Conservation (phyloP, 306 rosid genomes). For the Vigna reflexopilosa region DNA sequence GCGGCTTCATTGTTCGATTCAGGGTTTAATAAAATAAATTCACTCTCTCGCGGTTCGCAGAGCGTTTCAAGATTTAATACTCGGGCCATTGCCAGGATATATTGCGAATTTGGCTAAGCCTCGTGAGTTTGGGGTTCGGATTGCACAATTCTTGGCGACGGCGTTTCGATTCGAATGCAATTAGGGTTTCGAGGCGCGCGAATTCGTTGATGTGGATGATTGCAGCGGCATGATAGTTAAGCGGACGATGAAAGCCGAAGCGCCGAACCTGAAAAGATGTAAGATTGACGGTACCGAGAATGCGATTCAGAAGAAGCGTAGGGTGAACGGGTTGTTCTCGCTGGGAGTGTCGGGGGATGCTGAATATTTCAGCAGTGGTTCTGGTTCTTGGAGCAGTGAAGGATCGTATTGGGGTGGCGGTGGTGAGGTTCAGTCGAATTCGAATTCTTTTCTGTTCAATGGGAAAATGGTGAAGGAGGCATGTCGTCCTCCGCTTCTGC, state of each 20-base stretch:
- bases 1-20: slow-evolving; percentile 31
- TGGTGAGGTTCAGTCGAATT: slow-evolving; percentile 65
- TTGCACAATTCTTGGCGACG: slow-evolving; percentile 33
- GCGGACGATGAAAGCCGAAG: slow-evolving; percentile 71
- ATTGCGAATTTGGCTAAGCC: not conserved
- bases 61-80: slow-evolving; percentile 12
- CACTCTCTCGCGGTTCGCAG: not conserved
- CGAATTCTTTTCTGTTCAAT: slow-evolving; percentile 48
- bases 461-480: slow-evolving; percentile 33
- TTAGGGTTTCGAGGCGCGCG: slow-evolving; percentile 63
- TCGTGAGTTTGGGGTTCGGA: slow-evolving; percentile 35
- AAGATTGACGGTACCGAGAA: slow-evolving; percentile 63
- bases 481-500: slow-evolving; percentile 55
- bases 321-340: slow-evolving; percentile 51
- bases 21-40: slow-evolving; percentile 12
- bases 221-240: slow-evolving; percentile 74
- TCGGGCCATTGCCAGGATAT: not conserved
- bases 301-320: slow-evolving; percentile 65
- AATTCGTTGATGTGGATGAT: slow-evolving; percentile 40
- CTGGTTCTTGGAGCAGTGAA: slow-evolving; percentile 65
- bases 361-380: slow-evolving; percentile 68
- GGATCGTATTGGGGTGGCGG: slow-evolving; percentile 62
- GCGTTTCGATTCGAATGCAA: slow-evolving; percentile 23
- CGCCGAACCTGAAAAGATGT: slow-evolving; percentile 89
- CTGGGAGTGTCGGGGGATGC: slow-evolving; percentile 52